phyloP scores from a whole-genome alignment of 306 rosid species.

The Trifolium dubium region DNA sequence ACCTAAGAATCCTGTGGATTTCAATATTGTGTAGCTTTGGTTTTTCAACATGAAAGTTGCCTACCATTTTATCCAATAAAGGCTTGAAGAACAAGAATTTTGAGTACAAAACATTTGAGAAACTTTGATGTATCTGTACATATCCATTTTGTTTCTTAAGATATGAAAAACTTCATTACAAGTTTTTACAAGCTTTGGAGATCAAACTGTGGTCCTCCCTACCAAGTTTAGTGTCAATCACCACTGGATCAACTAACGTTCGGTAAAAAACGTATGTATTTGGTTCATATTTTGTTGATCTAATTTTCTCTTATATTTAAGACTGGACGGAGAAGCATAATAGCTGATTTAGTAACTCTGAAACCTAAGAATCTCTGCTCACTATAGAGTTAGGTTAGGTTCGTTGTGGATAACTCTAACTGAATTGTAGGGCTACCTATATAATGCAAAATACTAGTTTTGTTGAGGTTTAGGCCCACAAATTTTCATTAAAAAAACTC shows the following conservation, averaged over 20 bases:
- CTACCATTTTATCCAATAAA: neutral
- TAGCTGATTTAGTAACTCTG: neutral
- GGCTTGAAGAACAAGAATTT: slow-evolving; percentile 11
- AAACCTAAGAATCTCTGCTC: neutral
- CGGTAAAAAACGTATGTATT: too few species aligned
- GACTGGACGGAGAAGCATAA: neutral
- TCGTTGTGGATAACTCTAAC: slow-evolving; percentile 33
- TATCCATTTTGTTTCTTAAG: neutral
- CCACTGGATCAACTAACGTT: too few species aligned
- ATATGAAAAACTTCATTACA: neutral
- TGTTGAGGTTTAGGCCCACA: slow-evolving; percentile 8
- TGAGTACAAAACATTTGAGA: slow-evolving; percentile 28
- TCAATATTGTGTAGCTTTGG: slow-evolving; percentile 3
- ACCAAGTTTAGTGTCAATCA: too few species aligned
- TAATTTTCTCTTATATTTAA: too few species aligned
- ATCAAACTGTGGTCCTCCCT: too few species aligned
- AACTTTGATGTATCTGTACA: neutral
- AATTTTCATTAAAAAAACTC: neutral
- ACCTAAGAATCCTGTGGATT: slow-evolving; percentile 16
- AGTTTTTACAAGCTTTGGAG: neutral
- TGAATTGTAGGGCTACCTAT: slow-evolving; percentile 37
- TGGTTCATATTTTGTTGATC: too few species aligned
- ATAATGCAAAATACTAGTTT: slow-evolving; percentile 4
- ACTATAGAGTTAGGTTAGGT: slow-evolving; percentile 27
- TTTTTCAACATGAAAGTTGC: slow-evolving; percentile 7